phyloP scores from a whole-genome alignment of 805 yeast genomes.

The Schwanniomyces sp. region DNA sequence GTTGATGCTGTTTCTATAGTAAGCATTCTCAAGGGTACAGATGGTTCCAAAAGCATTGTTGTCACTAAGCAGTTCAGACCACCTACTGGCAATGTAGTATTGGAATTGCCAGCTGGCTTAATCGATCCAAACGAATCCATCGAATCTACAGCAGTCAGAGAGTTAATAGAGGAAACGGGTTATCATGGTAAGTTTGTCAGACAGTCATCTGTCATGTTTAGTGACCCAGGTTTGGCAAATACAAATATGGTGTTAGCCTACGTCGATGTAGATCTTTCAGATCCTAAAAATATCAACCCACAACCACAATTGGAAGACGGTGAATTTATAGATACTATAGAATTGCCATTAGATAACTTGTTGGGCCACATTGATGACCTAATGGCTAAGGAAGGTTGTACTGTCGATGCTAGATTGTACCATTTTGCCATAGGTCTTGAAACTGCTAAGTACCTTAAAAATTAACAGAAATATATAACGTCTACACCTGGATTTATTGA shows the following conservation, averaged over 20 bases:
- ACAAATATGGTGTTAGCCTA: slow-evolving; percentile 81
- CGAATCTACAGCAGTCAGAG: slow-evolving; percentile 82
- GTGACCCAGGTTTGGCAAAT: slow-evolving; percentile 86
- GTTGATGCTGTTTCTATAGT: slow-evolving; percentile 92
- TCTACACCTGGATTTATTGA: background rate
- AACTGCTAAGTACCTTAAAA: background rate
- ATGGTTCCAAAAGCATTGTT: slow-evolving; percentile 38
- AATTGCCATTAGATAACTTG: slow-evolving; percentile 61
- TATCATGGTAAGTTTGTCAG: slow-evolving; percentile 63
- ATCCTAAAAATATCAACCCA: slow-evolving; percentile 68
- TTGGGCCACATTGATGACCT: slow-evolving; percentile 54
- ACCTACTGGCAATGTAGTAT: slow-evolving; percentile 83
- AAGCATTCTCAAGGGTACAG: slow-evolving; percentile 60
- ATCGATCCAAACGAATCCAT: slow-evolving; percentile 81
- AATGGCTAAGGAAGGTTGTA: slow-evolving; percentile 60
- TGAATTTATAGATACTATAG: slow-evolving; percentile 89
- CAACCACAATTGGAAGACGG: slow-evolving; percentile 78
- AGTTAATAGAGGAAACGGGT: slow-evolving; percentile 90
- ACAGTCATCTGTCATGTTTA: slow-evolving; percentile 29
- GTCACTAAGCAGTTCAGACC: slow-evolving; percentile 92
- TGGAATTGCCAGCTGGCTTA: slow-evolving; percentile 95
- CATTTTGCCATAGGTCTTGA: slow-evolving; percentile 73
- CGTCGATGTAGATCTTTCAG: slow-evolving; percentile 70
- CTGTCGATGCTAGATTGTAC: slow-evolving; percentile 83
- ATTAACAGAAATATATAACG: background rate